Evolutionary conservation across 2,329 filamentous ascomycete genomes (phyloP), one percentile per base, ranked within the genome.

Genomic region (Ceratocystis smalleyi): DNA sequence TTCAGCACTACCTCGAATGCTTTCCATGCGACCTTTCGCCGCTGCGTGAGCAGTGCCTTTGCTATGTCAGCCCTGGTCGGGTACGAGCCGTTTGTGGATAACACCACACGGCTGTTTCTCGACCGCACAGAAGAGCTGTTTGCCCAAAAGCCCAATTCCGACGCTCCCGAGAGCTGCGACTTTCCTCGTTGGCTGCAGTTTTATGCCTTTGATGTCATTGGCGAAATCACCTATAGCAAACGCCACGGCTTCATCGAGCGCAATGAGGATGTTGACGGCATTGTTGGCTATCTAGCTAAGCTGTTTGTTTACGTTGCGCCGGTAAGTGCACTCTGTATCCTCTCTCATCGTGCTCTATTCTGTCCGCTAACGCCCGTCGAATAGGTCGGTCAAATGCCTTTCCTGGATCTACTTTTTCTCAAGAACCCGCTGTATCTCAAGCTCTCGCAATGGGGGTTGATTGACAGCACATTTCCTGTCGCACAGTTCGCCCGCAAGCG

Each of bases 151-250:
- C 67, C 72, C 0, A 40, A n/a, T 22, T 8, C 43, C 10, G 40
- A 10, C 22, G 62, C 5, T 5, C n/a, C 17, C 6, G 68, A 68
- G n/a, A 69, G 69, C 27, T 88, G 84, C 70, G 81, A 88, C 70
- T 86, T 89, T 64, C 82, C 83, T 1, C 77, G 78, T 65, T 91
- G 88, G 88, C 75, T 91, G 65, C 88, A 91, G 70, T 91, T 85
- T 71, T 91, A 88, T 69, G 88, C 88, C 0, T 91, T 91, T 70
- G 88, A 91, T 70, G 87, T 91, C 15, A 90, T 90, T 67, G 87
- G 87, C 5, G 84, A 88, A 67, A 81, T 91, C 70, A 90, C 87
- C 0, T 91, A 88, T 74, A 84, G 83, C 71, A 88, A 88, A 71
- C 79, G 86, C 0, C 80, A 90, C 65, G 88, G 88, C 0, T 91